A percentile compares a stretch with the other conserved stretches of the same genome.
Evolutionary conservation across 225 moss, liverwort and hornwort species (phyloP).

Genomic region (Ulota crispa): DNA sequence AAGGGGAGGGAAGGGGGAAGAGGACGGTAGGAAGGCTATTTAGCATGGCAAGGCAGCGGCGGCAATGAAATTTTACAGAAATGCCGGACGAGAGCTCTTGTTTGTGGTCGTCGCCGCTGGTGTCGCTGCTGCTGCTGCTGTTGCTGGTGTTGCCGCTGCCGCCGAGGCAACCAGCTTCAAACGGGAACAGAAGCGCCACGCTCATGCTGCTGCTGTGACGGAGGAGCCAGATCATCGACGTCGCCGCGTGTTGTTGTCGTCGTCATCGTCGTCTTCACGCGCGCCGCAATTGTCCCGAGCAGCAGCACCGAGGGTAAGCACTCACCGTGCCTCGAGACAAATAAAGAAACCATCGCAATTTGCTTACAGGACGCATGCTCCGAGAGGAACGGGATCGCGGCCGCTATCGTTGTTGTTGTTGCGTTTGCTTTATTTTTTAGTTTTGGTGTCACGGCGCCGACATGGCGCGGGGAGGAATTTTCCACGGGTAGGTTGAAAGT

Average conservation of each 20-base stretch:
- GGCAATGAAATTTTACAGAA: slow-evolving; percentile 52
- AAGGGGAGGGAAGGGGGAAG: neutral
- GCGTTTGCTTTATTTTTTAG: neutral
- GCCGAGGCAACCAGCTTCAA: slow-evolving; percentile 34
- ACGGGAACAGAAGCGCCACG: slow-evolving; percentile 19
- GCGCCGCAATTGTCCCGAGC: slow-evolving; percentile 27
- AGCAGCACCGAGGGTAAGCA: slow-evolving; percentile 24
- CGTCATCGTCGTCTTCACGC: slow-evolving; percentile 22
- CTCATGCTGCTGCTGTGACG: slow-evolving; percentile 25
- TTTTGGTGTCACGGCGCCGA: slow-evolving; percentile 19
- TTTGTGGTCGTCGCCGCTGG: slow-evolving; percentile 18
- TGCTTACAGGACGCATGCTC: neutral
- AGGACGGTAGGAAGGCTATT: slow-evolving; percentile 14
- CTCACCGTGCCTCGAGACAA: neutral
- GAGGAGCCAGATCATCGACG: neutral
- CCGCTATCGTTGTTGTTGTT: neutral
- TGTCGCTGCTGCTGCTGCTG: slow-evolving; percentile 18
- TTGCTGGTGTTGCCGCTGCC: slow-evolving; percentile 16
- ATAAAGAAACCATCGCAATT: slow-evolving; percentile 27
- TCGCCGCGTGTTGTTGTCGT: neutral
- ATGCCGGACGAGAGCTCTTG: slow-evolving; percentile 41
- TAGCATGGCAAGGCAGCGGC: slow-evolving; percentile 40
- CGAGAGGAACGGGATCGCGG: neutral
- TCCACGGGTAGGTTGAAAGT: slow-evolving; percentile 10
- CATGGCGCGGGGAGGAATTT: slow-evolving; percentile 14